Base-by-base conservation (phyloP, 2,329 filamentous ascomycete genomes). In the Penicillium sclerotiorum region DNA sequence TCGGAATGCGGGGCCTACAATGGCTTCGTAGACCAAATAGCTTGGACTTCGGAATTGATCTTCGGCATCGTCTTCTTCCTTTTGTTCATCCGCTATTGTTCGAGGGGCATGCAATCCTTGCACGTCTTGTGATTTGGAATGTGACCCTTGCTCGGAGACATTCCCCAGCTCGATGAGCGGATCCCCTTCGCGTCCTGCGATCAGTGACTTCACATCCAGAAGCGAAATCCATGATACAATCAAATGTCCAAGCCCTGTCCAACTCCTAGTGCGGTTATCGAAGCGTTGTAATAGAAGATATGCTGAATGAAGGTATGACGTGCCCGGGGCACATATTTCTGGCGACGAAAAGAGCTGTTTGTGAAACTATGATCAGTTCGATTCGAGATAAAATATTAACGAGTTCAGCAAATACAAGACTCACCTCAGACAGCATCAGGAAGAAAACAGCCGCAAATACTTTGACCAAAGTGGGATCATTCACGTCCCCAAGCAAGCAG, bases 401-500 rank as follows among this genome's bases (percentile, higher is more conserved):
- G n/a, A n/a, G n/a, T n/a, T n/a, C 12, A 17, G 13, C 5, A 27
- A 11, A 15, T 17, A 12, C 12, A 25, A 7, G 44, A 52, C 57
- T 27, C 55, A 70, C 67, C 61, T 70, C 67, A n/a, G 67, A 63
- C 44, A 70, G 35, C 65, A 70, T 70, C 17, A 70, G 56, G 27
- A 70, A 57, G 32, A 70, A 64, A 8, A 70, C 58, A 8, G 65
- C 49, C 5, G 60, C 56, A 49, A 68, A 66, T 1, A 66, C 35
- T 33, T 57, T 60, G 47, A 60, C 56, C 44, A 70, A 45, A 2
- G 46, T 59, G 8, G 54, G 27, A 17, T 66, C 60, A 18, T 46
- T 32, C 33, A 69, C 56, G 11, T 67, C 61, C 4, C 60, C 63
- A 8, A 61, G 50, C 3, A 69, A 44, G 47, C 51, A 64, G 5